Evolutionary conservation across 768 basidiomycete species (phyloP), one percentile per base, ranked within the genome.

Genomic region (Psilocybe subaeruginosa): DNA sequence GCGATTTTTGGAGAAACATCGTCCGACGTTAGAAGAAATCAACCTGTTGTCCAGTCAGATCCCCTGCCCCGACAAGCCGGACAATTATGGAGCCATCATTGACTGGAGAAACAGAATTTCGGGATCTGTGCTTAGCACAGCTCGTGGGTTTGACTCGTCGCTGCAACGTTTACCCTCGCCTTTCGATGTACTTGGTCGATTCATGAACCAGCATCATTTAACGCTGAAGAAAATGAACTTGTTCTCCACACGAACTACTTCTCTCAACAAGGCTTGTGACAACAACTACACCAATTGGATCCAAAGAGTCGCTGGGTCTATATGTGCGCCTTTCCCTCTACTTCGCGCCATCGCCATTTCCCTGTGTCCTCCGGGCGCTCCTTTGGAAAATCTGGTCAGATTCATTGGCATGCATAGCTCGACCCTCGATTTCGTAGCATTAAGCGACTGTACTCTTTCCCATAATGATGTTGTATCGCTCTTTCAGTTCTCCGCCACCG

Each of bases 261-360:
- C 14, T 30, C 70, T 33, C 56, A 67, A 3, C 33, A 68, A 58
- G 9, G 59, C 54, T 3, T 63, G 65, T 16, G 65, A 70, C 23
- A 72, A 72, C 3, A 65, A 72, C 5, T 69, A 66, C 60, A 73
- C 74, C 56, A 73, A 69, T 46, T 82, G 82, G 82, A 77, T 82
- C n/a, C 78, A 74, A 41, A 69, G 70, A 11, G 75, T 78, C 17
- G 58, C 80, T 17, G 66, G 63, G 19, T 68, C 70, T 3, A 56
- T 76, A 19, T 56, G 65, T 31, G 54, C 39, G 1, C 73, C 73
- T 5, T 75, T 76, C 58, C 72, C 75, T 11, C 62, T 64, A 17
- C 76, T 82, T 33, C 63, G 71, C 29, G 60, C 64, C 4, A 61
- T 80, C 19, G 69, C 71, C 3, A 49, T 81, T 27, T 76, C 78